Percentiles rank a stretch among this genome's conserved stretches.
Conservation (phyloP, 1,284 basidiomycete species). For the Xerocomus tenax region DNA sequence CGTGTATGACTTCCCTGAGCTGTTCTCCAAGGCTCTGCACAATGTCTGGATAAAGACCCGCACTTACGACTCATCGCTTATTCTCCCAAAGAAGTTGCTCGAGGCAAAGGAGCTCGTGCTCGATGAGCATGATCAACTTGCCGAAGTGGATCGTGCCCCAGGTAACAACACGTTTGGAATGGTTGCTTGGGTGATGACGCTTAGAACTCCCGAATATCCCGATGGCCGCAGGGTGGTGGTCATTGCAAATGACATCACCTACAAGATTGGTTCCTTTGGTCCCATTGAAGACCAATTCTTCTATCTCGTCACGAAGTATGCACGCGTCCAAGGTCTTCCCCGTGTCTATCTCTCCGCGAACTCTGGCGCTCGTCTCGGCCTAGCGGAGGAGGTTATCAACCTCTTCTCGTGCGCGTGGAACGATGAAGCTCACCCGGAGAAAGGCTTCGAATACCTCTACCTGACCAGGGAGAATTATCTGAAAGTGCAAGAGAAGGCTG, state of each 20-base stretch:
- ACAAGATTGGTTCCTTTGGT: slow-evolving; percentile 97
- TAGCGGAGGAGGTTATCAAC: slow-evolving; percentile 87
- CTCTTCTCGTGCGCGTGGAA: slow-evolving; percentile 92
- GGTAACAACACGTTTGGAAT: slow-evolving; percentile 96
- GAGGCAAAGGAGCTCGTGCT: slow-evolving; percentile 86
- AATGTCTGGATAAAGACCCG: slow-evolving; percentile 83
- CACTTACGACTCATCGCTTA: slow-evolving; percentile 55
- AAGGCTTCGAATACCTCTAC: slow-evolving; percentile 96
- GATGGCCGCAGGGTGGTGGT: slow-evolving; percentile 82
- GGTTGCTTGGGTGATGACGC: slow-evolving; percentile 95
- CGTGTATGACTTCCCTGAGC: slow-evolving; percentile 97
- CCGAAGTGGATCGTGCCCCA: slow-evolving; percentile 83
- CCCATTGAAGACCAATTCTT: slow-evolving; percentile 95
- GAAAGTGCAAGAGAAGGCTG: slow-evolving; percentile 75
- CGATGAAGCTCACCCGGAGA: slow-evolving; percentile 74
- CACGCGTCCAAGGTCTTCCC: slow-evolving; percentile 80
- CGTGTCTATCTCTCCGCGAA: slow-evolving; percentile 98
- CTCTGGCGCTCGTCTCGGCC: slow-evolving; percentile 92
- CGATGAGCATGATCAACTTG: slow-evolving; percentile 85
- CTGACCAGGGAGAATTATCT: slow-evolving; percentile 80
- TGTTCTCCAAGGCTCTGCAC: slow-evolving; percentile 93
- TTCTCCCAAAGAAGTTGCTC: slow-evolving; percentile 70
- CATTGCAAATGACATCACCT: slow-evolving; percentile 98
- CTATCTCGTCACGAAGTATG: slow-evolving; percentile 89
- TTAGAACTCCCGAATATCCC: slow-evolving; percentile 91